Conservation (phyloP, 257 asterid species). For the Solanum chaucha region DNA sequence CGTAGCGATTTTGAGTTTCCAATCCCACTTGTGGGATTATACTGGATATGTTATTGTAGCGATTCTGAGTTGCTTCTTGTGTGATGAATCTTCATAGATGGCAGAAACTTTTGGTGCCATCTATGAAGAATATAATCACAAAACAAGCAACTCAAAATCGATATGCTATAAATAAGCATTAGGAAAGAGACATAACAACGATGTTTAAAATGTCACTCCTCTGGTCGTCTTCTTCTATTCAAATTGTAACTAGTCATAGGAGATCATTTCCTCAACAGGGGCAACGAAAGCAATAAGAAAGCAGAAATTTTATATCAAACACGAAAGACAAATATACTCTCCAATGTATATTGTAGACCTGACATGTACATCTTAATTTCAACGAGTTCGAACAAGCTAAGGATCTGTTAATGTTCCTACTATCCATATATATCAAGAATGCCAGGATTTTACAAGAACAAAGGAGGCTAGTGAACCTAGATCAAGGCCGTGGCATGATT, state of each 20-base stretch:
- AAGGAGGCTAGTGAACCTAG: conserved; percentile 11
- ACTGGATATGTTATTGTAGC: neutral
- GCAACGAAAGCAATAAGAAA: neutral
- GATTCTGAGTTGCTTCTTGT: neutral
- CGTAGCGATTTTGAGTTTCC: neutral
- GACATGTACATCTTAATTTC: conserved; percentile 1
- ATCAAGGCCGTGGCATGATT: conserved; percentile 34
- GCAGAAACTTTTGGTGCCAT: neutral
- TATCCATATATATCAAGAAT: neutral
- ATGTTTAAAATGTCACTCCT: neutral
- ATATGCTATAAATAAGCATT: neutral
- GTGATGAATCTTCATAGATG: neutral
- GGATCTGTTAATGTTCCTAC: conserved; percentile 4
- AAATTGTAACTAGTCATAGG: neutral
- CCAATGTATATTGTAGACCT: neutral
- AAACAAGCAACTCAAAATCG: neutral
- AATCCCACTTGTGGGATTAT: neutral
- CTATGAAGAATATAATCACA: neutral
- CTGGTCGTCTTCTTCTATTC: neutral
- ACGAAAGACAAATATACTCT: neutral
- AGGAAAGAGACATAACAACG: neutral
- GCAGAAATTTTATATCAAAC: neutral
- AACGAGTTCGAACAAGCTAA: neutral
- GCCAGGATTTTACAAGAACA: conserved; percentile 3
- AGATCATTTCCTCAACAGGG: neutral